Conservation (phyloP, 306 rosid genomes). For the Trifolium repens region DNA sequence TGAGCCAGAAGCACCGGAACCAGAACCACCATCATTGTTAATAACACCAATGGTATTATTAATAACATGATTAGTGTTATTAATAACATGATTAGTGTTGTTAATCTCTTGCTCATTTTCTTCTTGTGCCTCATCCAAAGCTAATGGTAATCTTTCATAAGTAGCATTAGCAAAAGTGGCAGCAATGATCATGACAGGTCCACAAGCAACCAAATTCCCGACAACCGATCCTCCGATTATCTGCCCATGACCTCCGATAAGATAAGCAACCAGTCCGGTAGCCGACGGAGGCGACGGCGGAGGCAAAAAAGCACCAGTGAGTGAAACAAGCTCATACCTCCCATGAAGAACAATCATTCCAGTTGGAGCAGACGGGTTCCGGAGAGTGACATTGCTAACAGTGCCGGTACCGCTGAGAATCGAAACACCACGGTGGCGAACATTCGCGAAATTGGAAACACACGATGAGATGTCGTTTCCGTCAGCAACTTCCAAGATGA, state of each 20-base stretch:
- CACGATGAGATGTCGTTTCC: constrained; percentile 71
- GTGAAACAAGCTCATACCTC: constrained; percentile 73
- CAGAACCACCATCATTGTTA: constrained; percentile 24
- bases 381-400: constrained; percentile 69
- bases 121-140: constrained; percentile 51
- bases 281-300: constrained; percentile 81
- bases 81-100: constrained; percentile 21
- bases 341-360: constrained; percentile 67
- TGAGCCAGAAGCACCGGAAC: background rate
- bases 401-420: constrained; percentile 76
- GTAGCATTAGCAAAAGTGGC: constrained; percentile 83
- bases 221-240: constrained; percentile 76
- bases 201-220: constrained; percentile 71
- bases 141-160: constrained; percentile 70
- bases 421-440: constrained; percentile 84
- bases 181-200: constrained; percentile 75
- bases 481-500: constrained; percentile 68
- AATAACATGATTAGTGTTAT: background rate
- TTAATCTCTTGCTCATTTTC: constrained; percentile 51
- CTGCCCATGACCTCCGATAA: constrained; percentile 79
- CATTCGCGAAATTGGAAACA: constrained; percentile 65
- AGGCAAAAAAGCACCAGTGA: constrained; percentile 80
- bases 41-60: background rate
- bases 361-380: constrained; percentile 65
- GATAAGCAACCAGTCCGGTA: constrained; percentile 62